These are phyloP conservation scores for Dysphania ambrosioides DNA, from an alignment of 148 eudicot species.

Conservation along the genomic window DNA sequence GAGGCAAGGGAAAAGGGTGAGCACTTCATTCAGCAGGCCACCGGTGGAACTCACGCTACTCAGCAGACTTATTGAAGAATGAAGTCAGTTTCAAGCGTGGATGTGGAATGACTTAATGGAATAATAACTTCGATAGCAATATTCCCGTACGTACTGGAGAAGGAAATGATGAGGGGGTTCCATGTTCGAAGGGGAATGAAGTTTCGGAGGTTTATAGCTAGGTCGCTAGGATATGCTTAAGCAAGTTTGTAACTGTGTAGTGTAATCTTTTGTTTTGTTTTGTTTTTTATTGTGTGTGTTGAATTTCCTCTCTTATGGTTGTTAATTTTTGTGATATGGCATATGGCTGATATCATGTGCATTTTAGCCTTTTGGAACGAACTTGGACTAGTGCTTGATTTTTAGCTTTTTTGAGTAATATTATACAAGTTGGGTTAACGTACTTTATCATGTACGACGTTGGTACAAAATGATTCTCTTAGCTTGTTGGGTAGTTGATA, in stretches of 20 bases:
- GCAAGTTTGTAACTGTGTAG: neutral
- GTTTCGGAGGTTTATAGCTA: conserved; percentile 4
- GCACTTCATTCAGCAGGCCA: conserved; percentile 27
- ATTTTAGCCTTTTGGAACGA: neutral
- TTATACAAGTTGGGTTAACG: too few relatives aligned
- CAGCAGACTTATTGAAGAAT: neutral
- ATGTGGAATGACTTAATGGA: neutral
- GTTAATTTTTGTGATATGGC: neutral
- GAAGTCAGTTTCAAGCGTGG: neutral
- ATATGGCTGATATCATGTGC: neutral
- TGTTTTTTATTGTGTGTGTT: neutral
- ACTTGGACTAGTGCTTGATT: too few relatives aligned
- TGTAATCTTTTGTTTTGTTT: too few relatives aligned
- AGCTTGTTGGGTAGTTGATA: too few relatives aligned
- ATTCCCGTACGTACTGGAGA: too few relatives aligned
- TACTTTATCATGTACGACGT: too few relatives aligned
- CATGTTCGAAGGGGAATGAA: neutral
- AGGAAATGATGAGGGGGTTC: neutral
- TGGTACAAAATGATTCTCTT: too few relatives aligned
- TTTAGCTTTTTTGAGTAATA: too few relatives aligned
- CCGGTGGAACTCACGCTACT: neutral
- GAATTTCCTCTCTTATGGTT: neutral
- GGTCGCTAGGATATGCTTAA: neutral
- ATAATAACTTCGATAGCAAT: neutral
- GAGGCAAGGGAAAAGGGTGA: conserved; percentile 59